These are phyloP conservation scores for Teratosphaeria viscida DNA, from an alignment of 2,329 filamentous ascomycete genomes.

Conservation along the genomic window DNA sequence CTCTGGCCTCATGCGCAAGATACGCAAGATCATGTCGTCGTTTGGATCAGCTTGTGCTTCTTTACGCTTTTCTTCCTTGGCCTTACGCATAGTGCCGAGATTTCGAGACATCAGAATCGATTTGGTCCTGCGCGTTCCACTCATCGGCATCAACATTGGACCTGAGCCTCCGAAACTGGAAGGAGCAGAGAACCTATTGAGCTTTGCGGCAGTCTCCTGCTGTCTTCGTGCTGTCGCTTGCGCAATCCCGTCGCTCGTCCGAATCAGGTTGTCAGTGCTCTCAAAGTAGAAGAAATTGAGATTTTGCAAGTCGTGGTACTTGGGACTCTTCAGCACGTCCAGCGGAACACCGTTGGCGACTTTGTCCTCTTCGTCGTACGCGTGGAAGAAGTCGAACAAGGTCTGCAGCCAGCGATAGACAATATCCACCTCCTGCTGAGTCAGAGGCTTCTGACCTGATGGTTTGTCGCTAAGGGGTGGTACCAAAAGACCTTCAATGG, in stretches of 20 bases:
- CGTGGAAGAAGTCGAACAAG: constrained; percentile 91
- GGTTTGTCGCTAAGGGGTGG: constrained; percentile 92
- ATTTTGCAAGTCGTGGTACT: constrained; percentile 94
- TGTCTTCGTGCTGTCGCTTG: constrained; percentile 72
- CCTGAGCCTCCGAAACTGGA: neutral
- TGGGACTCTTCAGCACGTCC: constrained; percentile 88
- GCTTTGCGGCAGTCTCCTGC: constrained; percentile 38
- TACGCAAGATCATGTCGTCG: constrained; percentile 95
- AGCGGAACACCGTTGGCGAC: constrained; percentile 80
- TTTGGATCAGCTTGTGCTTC: constrained; percentile 93
- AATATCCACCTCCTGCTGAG: constrained; percentile 80
- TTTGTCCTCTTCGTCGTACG: constrained; percentile 70
- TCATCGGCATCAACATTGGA: constrained; percentile 8
- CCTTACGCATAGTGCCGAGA: constrained; percentile 88
- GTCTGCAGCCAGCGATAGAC: constrained; percentile 85
- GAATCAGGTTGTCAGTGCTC: constrained; percentile 77
- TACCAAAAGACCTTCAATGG: constrained; percentile 80
- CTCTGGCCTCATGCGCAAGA: constrained; percentile 88
- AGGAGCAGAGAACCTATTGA: constrained; percentile 62
- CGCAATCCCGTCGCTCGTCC: constrained; percentile 94
- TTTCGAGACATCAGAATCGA: constrained; percentile 87
- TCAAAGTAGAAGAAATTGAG: constrained; percentile 99
- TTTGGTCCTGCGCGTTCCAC: constrained; percentile 34
- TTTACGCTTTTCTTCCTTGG: constrained; percentile 89
- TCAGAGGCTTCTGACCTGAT: constrained; percentile 72